Evolutionary conservation across 2,329 filamentous ascomycete genomes (phyloP).

Genomic region (Mariannaea elegans): DNA sequence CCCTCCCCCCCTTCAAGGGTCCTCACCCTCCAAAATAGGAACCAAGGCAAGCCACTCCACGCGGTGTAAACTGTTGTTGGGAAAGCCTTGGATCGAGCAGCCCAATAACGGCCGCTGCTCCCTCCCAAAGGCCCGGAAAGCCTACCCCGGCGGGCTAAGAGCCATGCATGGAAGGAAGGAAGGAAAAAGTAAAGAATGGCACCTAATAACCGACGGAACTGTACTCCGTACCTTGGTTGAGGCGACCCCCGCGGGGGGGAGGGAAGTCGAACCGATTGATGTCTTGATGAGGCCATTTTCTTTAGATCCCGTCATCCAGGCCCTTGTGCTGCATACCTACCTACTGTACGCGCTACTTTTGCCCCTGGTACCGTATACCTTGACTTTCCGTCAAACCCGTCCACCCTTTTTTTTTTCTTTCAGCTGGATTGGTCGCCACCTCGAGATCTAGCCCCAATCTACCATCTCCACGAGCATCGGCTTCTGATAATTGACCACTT

Average conservation of each 20-base stretch:
- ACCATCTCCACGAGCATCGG: slow-evolving; percentile 27
- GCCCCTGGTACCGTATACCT: no score
- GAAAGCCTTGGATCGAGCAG: slow-evolving; percentile 2
- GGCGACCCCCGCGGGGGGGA: no score
- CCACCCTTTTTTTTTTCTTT: slow-evolving; percentile 6
- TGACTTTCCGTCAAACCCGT: no score
- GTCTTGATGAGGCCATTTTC: no score
- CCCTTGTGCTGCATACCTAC: no score
- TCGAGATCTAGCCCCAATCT: slow-evolving; percentile 34
- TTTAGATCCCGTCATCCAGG: no score
- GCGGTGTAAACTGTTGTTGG: slow-evolving; percentile 19
- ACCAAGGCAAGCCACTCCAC: slow-evolving; percentile 23
- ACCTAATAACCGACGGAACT: neutral
- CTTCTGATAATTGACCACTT: slow-evolving; percentile 24
- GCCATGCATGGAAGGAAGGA: slow-evolving; percentile 8
- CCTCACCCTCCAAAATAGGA: neutral
- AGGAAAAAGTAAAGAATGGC: neutral
- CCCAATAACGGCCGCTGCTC: neutral
- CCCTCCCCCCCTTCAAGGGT: neutral
- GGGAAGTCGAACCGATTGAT: no score
- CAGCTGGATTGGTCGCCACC: slow-evolving; percentile 21
- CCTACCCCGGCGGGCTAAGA: neutral
- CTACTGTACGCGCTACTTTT: no score
- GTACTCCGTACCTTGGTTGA: neutral
- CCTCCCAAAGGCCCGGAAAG: no score